Evolutionary conservation across 768 basidiomycete species (phyloP).

Genomic region (Boletus vinaceobasis): DNA sequence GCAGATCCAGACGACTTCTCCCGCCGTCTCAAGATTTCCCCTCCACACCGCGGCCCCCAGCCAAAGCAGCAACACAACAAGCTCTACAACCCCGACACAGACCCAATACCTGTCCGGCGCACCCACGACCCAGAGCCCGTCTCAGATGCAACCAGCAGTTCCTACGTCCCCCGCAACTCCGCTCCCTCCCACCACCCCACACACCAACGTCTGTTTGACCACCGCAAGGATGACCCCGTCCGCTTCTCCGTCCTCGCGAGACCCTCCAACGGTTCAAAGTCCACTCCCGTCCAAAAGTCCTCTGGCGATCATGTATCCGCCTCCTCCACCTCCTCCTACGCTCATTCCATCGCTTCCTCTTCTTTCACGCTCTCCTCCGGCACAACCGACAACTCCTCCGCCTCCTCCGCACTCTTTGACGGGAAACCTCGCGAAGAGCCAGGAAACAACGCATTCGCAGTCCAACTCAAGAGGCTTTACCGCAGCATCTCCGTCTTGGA

Average conservation of each 20-base stretch:
- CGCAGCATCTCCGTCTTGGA: constrained; percentile 80
- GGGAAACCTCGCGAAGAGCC: constrained; percentile 50
- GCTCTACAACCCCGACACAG: constrained; percentile 71
- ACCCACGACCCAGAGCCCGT: constrained; percentile 63
- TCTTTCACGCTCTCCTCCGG: constrained; percentile 69
- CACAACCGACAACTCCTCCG: constrained; percentile 72
- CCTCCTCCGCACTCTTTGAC: constrained; percentile 69
- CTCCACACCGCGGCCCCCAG: constrained; percentile 39
- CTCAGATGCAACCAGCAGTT: constrained; percentile 55
- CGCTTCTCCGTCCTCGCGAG: constrained; percentile 70
- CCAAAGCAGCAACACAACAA: constrained; percentile 40
- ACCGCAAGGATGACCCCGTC: constrained; percentile 86
- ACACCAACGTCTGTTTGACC: constrained; percentile 75
- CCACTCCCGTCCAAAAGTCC: constrained; percentile 53
- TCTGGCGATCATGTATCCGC: constrained; percentile 72
- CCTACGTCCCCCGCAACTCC: constrained; percentile 37
- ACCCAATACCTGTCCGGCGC: constrained; percentile 59
- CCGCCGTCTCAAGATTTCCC: constrained; percentile 65
- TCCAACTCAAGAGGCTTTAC: constrained; percentile 79
- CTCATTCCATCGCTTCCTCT: constrained; percentile 64
- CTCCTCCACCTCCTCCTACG: constrained; percentile 72
- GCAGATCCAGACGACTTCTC: constrained; percentile 74
- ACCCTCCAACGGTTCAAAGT: constrained; percentile 39
- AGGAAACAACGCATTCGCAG: constrained; percentile 63
- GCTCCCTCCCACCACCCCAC: constrained; percentile 32